phyloP scores from a whole-genome alignment of 2,329 filamentous ascomycete genomes.

The Monilinia vaccinii-corymbosi region DNA sequence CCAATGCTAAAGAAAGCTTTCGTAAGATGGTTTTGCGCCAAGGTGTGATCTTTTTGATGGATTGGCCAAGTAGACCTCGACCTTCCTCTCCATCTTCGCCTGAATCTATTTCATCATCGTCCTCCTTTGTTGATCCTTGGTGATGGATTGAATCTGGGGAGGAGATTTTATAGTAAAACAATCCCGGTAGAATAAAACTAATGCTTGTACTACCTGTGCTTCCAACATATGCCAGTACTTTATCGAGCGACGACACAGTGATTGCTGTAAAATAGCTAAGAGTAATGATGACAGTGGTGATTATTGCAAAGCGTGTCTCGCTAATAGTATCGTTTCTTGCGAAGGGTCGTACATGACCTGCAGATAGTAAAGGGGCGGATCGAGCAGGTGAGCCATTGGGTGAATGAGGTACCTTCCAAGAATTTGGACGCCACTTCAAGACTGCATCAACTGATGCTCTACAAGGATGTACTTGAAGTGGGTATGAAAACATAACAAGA shows the following conservation, averaged over 20 bases:
- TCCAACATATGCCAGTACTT: constrained; percentile 89
- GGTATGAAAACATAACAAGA: constrained; percentile 92
- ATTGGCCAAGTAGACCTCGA: constrained; percentile 10
- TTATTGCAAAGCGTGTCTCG: constrained; percentile 78
- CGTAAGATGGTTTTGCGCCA: constrained; percentile 54
- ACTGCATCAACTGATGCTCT: constrained; percentile 91
- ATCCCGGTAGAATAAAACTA: constrained; percentile 87
- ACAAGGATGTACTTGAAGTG: constrained; percentile 91
- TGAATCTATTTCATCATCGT: constrained; percentile 78
- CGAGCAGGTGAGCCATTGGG: constrained; percentile 31
- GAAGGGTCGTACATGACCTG: constrained; percentile 36
- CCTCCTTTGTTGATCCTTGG: constrained; percentile 79
- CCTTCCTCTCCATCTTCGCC: constrained; percentile 42
- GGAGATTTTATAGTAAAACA: constrained; percentile 99
- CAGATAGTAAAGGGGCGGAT: constrained; percentile 32
- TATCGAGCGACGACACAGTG: constrained; percentile 81
- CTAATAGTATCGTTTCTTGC: constrained; percentile 58
- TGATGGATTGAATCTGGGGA: constrained; percentile 79
- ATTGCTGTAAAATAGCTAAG: constrained; percentile 82
- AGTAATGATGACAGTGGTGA: constrained; percentile 80
- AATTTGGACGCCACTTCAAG: constrained; percentile 75
- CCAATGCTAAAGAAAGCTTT: constrained; percentile 63
- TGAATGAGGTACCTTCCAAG: constrained; percentile 28
- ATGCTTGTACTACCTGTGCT: constrained; percentile 92
- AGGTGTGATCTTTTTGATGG: not conserved